phyloP scores from a whole-genome alignment of 208 protist genomes.

The Acanthamoeba royreba region DNA sequence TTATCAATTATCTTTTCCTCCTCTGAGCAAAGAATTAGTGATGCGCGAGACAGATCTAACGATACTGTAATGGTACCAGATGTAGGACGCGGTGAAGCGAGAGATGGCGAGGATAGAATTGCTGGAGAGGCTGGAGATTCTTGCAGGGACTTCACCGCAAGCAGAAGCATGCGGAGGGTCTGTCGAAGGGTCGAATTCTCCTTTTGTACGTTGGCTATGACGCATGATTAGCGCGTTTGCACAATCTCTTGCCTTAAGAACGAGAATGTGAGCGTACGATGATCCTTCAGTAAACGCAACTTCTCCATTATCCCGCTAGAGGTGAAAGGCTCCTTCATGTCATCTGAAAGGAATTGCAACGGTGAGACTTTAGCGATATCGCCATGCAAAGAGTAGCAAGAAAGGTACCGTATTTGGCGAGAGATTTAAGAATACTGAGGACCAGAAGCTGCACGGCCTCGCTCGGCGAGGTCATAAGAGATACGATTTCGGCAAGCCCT shows the following conservation, averaged over 20 bases:
- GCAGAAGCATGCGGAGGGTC: not conserved
- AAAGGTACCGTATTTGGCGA: not conserved
- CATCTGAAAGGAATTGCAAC: not conserved
- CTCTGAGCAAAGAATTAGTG: no score
- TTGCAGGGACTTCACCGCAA: not conserved
- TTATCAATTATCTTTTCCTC: not conserved
- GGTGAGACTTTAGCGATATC: not conserved
- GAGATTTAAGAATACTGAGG: not conserved
- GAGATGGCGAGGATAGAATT: not conserved
- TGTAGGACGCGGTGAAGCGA: not conserved
- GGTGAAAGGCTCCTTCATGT: not conserved
- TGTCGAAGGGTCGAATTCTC: not conserved
- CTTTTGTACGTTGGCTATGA: not conserved
- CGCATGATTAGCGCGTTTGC: not conserved
- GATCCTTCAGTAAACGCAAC: not conserved
- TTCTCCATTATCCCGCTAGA: not conserved
- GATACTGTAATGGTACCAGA: not conserved
- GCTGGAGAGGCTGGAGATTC: not conserved
- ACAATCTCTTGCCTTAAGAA: not conserved
- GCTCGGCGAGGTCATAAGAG: not conserved
- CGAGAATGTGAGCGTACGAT: not conserved
- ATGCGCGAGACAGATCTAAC: no score
- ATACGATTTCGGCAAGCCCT: not conserved
- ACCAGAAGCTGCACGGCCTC: not conserved
- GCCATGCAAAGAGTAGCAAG: not conserved